A percentile compares a stretch with the other conserved stretches of the same genome.
Conservation (phyloP, 768 basidiomycete genomes). For the Piloderma croceum region DNA sequence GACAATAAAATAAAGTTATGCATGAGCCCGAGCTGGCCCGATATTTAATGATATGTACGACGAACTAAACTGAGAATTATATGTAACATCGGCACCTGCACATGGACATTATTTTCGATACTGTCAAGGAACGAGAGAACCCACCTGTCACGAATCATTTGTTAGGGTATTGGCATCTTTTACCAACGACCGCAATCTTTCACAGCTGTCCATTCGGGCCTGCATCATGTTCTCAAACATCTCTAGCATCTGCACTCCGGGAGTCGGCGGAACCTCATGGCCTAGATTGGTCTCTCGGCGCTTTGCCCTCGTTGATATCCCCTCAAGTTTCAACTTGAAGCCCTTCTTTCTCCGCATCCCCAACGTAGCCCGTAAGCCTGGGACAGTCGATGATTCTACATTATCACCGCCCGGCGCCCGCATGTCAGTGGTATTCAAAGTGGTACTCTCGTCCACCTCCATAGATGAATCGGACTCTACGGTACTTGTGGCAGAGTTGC, state of each 20-base stretch:
- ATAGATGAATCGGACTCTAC: constrained; percentile 18
- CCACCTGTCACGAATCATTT: constrained; percentile 22
- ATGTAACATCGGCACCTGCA: too few relatives aligned
- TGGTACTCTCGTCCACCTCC: constrained; percentile 10
- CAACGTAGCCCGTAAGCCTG: constrained; percentile 28
- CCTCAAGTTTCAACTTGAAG: constrained; percentile 47
- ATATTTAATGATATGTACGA: too few relatives aligned
- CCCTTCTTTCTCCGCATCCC: constrained; percentile 58
- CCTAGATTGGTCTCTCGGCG: constrained; percentile 23
- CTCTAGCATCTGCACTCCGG: constrained; percentile 38
- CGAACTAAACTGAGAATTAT: too few relatives aligned
- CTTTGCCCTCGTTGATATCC: constrained; percentile 29
- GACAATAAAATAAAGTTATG: too few relatives aligned
- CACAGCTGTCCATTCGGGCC: constrained; percentile 70
- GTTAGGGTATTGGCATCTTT: constrained; percentile 36
- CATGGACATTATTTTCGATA: too few relatives aligned
- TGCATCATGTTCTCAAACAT: constrained; percentile 72
- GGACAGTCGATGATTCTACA: constrained; percentile 19
- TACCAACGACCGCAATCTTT: constrained; percentile 56
- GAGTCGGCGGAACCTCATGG: constrained; percentile 15
- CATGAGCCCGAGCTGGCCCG: too few relatives aligned
- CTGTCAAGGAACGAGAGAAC: constrained; percentile 2
- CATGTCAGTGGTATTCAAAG: constrained; percentile 7
- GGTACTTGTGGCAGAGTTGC: constrained; percentile 7
- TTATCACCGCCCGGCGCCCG: constrained; percentile 27